Base-by-base conservation (phyloP, 202 grass and related monocot species). In the Carex sylvatica region DNA sequence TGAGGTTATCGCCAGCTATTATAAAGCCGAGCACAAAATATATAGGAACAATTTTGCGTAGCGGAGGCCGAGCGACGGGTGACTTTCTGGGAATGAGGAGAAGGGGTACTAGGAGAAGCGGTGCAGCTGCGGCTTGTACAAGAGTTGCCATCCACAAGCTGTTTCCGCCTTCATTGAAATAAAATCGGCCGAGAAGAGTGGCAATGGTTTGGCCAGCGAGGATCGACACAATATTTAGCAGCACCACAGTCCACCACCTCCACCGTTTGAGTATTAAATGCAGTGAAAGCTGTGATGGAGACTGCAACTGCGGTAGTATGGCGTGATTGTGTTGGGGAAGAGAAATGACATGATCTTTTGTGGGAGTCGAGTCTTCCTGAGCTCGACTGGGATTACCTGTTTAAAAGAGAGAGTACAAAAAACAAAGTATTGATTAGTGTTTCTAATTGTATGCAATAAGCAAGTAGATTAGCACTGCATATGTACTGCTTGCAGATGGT, bases 61-160 rank as follows among this genome's bases (percentile, higher is more conserved):
- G 5, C 1, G 82, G 77, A 14, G 61, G 65, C 2, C 35, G 78
- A 1, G 53, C 62, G 14, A 59, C 42, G 0, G 65, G 35, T 23
- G 22, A 2, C 3, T 74, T 15, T 2, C 58, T 47, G 3, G 82
- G 13, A 52, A 62, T 42, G 2, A 82, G 66, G 20, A 91, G 30
- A 22, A 87, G 59, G 38, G 85, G 85, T 16, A 77, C 13, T 36
- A 81, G 55, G 5, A 89, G 72, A 18, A 87, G 46, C 7, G 90
- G 87, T 13, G 80, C 77, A 20, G 79, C 90, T 23, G 71, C 83
- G 3, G 87, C 78, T 80, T 87, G 87, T 28, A 78, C 63, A 15
- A 92, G 5, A 1, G 87, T 92, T 53, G n/a, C 51, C 82, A 92
- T 83, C 87, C 87, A 92, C 62, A 85, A 85, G 87, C 87, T 92